Base-by-base conservation (phyloP, 75 land plant species). In the Cryptomeria japonica region DNA sequence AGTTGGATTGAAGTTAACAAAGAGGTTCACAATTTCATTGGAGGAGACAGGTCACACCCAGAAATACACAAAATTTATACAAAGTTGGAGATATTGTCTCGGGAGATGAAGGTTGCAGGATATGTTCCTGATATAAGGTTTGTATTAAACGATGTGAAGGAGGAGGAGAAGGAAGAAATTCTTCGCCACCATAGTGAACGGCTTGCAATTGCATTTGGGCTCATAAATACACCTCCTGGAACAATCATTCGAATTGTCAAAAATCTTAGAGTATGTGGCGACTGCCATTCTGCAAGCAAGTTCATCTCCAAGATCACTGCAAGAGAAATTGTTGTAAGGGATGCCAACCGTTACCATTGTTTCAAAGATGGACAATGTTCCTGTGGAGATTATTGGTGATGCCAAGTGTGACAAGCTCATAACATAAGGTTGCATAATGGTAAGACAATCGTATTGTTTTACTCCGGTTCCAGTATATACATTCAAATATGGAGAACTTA, bases 201-300 rank as follows among this genome's bases (percentile, higher is more conserved):
- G 46, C 85, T 84, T 28, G 85, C 85, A 28, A 39, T 84, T 11
- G 49, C 85, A 3, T 84, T 84, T 41, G 85, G 85, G 28, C 46
- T 42, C 2, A 14, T 84, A 42, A 47, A 84, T 42, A 84, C 85
- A 42, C 31, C 85, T 28, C 15, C 49, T 31, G 49, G 85, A 47
- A 39, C 16, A 75, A 34, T 38, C 12, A 10, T 75, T 75, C 37
- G 37, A 75, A 75, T 75, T 75, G 77, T 75, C 77, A 84, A 84
- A 34, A 84, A 84, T 38, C 49, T 39, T 16, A 34, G 49, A 7
- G 34, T 84, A 34, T 84, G 85, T 84, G 85, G 85, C 5, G 85
- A 84, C 85, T 84, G 85, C 14, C 85, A 84, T 38, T 75, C 77
- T 75, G 87, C 87, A 51, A 87, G 36, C 41, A 87, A 87, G 42